A percentile compares a stretch with the other conserved stretches of the same genome.
Evolutionary conservation across 805 yeast genomes (phyloP).

Genomic region (Candida germanica): DNA sequence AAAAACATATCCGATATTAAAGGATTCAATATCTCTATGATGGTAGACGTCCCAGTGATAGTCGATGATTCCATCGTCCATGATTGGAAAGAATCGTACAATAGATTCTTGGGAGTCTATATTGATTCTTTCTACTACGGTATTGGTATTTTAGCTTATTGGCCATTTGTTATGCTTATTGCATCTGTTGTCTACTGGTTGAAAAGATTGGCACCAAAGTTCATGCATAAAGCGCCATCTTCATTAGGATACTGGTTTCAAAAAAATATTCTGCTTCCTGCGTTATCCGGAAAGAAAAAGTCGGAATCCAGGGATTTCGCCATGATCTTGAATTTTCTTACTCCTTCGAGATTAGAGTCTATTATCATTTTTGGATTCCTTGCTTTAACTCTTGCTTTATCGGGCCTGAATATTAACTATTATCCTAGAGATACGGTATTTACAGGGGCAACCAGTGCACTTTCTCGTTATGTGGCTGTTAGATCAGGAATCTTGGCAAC

Average conservation of each 20-base stretch:
- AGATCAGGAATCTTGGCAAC: conserved; percentile 50
- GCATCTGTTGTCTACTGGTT: conserved; percentile 45
- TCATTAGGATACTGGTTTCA: conserved; percentile 21
- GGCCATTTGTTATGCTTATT: conserved; percentile 44
- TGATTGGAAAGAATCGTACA: conserved; percentile 10
- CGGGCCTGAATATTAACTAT: conserved; percentile 17
- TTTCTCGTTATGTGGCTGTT: conserved; percentile 40
- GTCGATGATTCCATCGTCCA: conserved; percentile 13
- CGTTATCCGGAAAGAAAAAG: conserved; percentile 17
- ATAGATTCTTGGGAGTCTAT: conserved; percentile 20
- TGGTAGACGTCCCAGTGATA: conserved; percentile 23
- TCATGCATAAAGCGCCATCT: conserved; percentile 28
- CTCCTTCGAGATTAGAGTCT: conserved; percentile 38
- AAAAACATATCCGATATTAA: conserved; percentile 16
- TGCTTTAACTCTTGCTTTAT: conserved; percentile 15
- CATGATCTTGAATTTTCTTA: conserved; percentile 20
- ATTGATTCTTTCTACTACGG: conserved; percentile 26
- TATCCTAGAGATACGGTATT: conserved; percentile 26
- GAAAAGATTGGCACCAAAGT: conserved; percentile 35
- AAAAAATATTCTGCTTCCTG: conserved; percentile 27
- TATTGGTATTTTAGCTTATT: conserved; percentile 45
- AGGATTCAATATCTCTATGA: conserved; percentile 18
- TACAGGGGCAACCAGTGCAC: conserved; percentile 14
- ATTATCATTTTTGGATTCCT: conserved; percentile 24
- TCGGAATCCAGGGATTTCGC: conserved; percentile 19